phyloP scores from a whole-genome alignment of 805 yeast species.

The Debaryomyces castellii region DNA sequence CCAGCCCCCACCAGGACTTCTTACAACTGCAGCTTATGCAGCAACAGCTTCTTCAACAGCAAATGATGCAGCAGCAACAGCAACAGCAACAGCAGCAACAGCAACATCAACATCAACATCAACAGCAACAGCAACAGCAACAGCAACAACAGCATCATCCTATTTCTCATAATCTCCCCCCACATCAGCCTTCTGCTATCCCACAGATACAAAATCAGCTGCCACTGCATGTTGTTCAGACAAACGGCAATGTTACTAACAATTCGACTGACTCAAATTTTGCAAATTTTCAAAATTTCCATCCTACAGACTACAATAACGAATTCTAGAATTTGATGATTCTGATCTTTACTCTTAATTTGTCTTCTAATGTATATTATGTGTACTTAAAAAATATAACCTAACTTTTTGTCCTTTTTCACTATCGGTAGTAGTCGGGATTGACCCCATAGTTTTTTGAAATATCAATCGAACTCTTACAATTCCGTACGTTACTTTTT shows the following conservation, averaged over 20 bases:
- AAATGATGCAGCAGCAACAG: constrained; percentile 11
- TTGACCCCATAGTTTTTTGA: background rate
- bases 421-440: constrained; percentile 1
- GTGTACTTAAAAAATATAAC: background rate
- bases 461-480: background rate
- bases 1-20: constrained; percentile 3
- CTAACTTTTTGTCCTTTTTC: background rate
- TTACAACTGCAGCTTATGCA: constrained; percentile 10
- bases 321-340: constrained; percentile 2
- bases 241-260: background rate
- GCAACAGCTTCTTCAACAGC: constrained; percentile 18
- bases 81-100: constrained; percentile 15
- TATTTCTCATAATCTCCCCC: background rate
- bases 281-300: constrained; percentile 6
- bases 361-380: constrained; percentile 1
- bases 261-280: constrained; percentile 2
- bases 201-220: constrained; percentile 4
- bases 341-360: background rate
- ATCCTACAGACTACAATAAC: constrained; percentile 5
- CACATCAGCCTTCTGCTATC: background rate
- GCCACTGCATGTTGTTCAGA: constrained; percentile 6
- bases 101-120: constrained; percentile 14
- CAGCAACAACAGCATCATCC: constrained; percentile 5
- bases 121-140: constrained; percentile 11
- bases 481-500: background rate